These are phyloP conservation scores for Hanseniaspora uvarum DNA, from an alignment of 1,139 yeast genomes.

Conservation along the genomic window DNA sequence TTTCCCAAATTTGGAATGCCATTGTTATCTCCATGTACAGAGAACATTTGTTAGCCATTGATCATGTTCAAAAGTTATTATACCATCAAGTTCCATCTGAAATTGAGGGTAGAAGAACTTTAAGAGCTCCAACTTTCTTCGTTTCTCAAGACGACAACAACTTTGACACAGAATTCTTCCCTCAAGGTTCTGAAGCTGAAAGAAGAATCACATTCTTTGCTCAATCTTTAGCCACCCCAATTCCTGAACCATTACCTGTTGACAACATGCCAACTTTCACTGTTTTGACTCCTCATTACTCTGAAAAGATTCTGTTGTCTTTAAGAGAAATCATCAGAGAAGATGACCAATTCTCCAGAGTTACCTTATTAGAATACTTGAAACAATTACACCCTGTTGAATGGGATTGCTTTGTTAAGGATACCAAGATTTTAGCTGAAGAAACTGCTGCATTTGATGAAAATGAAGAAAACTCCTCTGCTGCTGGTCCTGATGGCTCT, in stretches of 20 bases:
- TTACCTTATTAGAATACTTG: conserved; percentile 87
- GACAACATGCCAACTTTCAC: conserved; percentile 99
- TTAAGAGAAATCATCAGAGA: conserved; percentile 96
- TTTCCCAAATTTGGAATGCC: conserved; percentile 98
- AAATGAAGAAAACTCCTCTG: conserved; percentile 14
- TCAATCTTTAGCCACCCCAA: conserved; percentile 94
- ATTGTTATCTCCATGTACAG: conserved; percentile 97
- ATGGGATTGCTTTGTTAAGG: conserved; percentile 99
- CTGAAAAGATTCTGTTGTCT: conserved; percentile 90
- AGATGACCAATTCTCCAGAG: conserved; percentile 97
- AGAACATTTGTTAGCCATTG: conserved; percentile 93
- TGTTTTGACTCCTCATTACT: conserved; percentile 93
- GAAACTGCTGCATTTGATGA: conserved; percentile 72
- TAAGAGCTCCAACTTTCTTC: conserved; percentile 97
- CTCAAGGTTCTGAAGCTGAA: conserved; percentile 92
- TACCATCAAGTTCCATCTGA: conserved; percentile 97
- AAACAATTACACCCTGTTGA: conserved; percentile 97
- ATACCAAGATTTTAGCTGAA: conserved; percentile 94
- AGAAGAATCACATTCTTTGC: conserved; percentile 99
- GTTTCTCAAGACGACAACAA: conserved; percentile 96
- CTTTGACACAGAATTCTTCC: conserved; percentile 91
- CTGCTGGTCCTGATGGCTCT: conserved; percentile 16
- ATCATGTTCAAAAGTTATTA: conserved; percentile 90
- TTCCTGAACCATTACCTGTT: conserved; percentile 95
- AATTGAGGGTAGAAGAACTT: conserved; percentile 93